Evolutionary conservation across 371 early-diverging fungal species (phyloP).

Genomic region (Zopfochytrium polystomum): DNA sequence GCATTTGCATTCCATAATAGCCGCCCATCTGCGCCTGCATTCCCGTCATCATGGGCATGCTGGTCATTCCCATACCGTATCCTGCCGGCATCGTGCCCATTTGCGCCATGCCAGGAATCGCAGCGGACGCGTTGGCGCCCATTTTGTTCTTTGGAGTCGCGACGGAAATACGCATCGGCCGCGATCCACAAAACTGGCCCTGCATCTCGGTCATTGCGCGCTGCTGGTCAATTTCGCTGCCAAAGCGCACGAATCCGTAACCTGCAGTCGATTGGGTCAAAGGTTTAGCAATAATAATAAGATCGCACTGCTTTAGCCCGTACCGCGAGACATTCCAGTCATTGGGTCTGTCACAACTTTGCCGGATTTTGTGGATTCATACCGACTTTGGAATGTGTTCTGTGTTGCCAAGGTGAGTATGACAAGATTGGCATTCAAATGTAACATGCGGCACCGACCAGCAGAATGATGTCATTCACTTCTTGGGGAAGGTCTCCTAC

Average conservation of each 20-base stretch:
- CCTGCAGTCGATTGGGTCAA: too few relatives aligned
- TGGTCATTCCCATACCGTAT: too few relatives aligned
- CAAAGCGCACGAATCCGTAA: constrained; percentile 83
- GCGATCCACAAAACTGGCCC: constrained; percentile 62
- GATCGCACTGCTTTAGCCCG: too few relatives aligned
- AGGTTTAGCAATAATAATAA: too few relatives aligned
- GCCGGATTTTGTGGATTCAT: constrained; percentile 69
- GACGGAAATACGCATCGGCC: constrained; percentile 78
- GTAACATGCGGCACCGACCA: constrained; percentile 51
- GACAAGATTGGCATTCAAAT: background rate
- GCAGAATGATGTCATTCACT: constrained; percentile 64
- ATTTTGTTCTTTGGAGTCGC: constrained; percentile 75
- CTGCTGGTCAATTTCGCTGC: constrained; percentile 66
- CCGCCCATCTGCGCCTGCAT: too few relatives aligned
- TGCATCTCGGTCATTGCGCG: constrained; percentile 80
- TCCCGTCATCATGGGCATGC: too few relatives aligned
- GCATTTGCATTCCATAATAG: too few relatives aligned
- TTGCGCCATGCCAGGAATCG: too few relatives aligned
- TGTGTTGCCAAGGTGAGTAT: constrained; percentile 17
- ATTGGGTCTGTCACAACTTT: constrained; percentile 78
- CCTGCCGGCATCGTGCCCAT: too few relatives aligned
- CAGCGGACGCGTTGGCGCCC: too few relatives aligned
- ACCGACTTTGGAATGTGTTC: constrained; percentile 48
- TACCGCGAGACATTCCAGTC: constrained; percentile 64
- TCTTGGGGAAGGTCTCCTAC: constrained; percentile 82